Evolutionary conservation across 2,329 filamentous ascomycete genomes (phyloP), one percentile per base, ranked within the genome.

Genomic region (Pseudogymnoascus sp.): DNA sequence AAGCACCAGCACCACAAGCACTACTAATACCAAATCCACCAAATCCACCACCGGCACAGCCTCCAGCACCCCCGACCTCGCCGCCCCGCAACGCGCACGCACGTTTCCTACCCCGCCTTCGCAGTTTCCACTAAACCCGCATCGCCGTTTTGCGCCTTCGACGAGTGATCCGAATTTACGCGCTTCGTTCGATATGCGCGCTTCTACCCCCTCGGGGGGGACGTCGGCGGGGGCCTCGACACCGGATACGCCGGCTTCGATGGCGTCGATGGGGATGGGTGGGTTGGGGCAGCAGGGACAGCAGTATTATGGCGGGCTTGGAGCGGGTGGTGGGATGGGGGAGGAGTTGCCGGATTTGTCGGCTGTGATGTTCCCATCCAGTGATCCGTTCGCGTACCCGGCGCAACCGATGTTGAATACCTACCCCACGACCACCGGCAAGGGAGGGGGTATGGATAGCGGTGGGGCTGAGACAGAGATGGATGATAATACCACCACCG

Each of bases 321-420:
- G 21, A 1, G 16, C 3, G 8, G 42, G 18, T 4, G 42, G 42
- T 11, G 33, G 33, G 11, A 5, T 37, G 37, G 37, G 5, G 14
- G 37, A 67, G 37, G 67, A 67, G 6, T 60, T 92, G 14, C 83
- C 88, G 67, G 89, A 90, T 71, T 80, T 92, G 5, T 87, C 87
- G 64, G 84, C 86, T 3, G 84, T 92, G 76, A 92, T 93, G 87
- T 93, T 93, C 70, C 87, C 89, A 1, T 88, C 88, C 0, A 82
- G 84, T 35, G 89, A 93, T 69, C 89, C 90, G 0, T 88, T 93
- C 66, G 88, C 87, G 0, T 94, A 93, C 69, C 89, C 89, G 0
- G 91, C 88, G 69, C 88, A 91, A 67, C 86, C 88, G 0, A 84
- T 88, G 77, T 86, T 88, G 18, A 66, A 21, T 47, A 8, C 77